Evolutionary conservation across 768 basidiomycete genomes (phyloP), one percentile per base, ranked within the genome.

Genomic region (Daedaleopsis sinensis): DNA sequence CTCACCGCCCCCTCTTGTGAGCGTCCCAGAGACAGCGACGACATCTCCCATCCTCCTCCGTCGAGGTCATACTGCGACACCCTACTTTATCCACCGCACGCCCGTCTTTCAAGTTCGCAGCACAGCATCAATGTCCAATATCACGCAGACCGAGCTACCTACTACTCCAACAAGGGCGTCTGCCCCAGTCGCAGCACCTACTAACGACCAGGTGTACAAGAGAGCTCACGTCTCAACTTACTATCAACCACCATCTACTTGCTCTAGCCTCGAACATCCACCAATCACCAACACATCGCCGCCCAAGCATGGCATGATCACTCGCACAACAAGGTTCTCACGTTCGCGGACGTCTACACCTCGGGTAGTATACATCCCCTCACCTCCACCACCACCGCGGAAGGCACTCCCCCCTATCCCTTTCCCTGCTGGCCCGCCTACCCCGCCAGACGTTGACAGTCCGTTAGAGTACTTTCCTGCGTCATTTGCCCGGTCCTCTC

Each of bases 321-420:
- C 27, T 32, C 27, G 4, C 27, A 32, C 27, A 32, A 32, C 27
- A 32, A 3, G 27, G 27, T 10, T 42, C 11, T 42, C 39, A 2
- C 39, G 39, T 18, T 42, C 39, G 13, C 39, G 13, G 18, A 12
- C 39, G 39, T 11, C 39, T 42, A 42, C 39, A 42, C 39, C 39
- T 13, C 39, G 39, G 39, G 10, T 42, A 10, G 39, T 42, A 18
- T 27, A 19, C n/a, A 32, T 51, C 6, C 49, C 50, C 8, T 38
- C 27, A 19, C 35, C 37, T 32, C 23, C 61, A 18, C 61, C 61
- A 23, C 61, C 55, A 10, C 55, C 55, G 8, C 50, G 57, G 16
- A 62, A 62, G 15, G 61, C 52, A 1, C 61, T 62, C 7, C 61
- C 61, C n/a, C 61, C 61, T 21, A 55, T 62, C 10, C 61, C 61